Evolutionary conservation across 371 early-diverging fungal species (phyloP), one percentile per base, ranked within the genome.

Genomic region (Rhizopus sp.): DNA sequence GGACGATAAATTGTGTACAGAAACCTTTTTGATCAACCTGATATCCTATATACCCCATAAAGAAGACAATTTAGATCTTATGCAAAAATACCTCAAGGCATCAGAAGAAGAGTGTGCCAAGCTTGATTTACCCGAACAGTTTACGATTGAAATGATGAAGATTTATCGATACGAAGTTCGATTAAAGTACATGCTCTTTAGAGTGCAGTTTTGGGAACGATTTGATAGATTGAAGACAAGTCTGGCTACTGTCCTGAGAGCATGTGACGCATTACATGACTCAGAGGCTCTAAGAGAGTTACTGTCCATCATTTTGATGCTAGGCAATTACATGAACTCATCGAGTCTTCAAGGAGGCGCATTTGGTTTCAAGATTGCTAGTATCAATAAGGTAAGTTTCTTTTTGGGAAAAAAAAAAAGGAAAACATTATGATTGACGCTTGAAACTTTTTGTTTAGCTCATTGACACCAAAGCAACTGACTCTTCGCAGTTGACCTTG

Each of bases 291-390:
- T 85, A 8, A 68, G 69, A 30, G 63, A 73, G 41, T 33, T 83
- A 2, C 64, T 84, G 7, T 71, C 78, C 31, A 71, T 80, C 10
- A 72, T 84, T 46, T 63, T 84, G 13, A 57, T 77, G 3, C 42
- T 84, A 6, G 84, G 84, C 23, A 84, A 84, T 60, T 84, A 67
- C 50, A 82, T 84, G 85, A 84, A 84, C 53, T 77, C 71, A 2
- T 62, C 70, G 13, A 75, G 71, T 49, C 57, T 75, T 47, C 77
- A 78, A 52, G 84, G 85, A 10, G 78, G 78, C 40, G 84, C 84
- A 0, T 83, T 64, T 64, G 84, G 84, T 45, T 69, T 84, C 55
- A 52, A 66, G 15, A 63, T 84, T 7, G 55, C 74, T 4, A 76
- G 77, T 54, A 59, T 84, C 40, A 68, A 61, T 29, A 84, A 77